Evolutionary conservation across 805 yeast species (phyloP).

Genomic region (Ogataea kodamae): DNA sequence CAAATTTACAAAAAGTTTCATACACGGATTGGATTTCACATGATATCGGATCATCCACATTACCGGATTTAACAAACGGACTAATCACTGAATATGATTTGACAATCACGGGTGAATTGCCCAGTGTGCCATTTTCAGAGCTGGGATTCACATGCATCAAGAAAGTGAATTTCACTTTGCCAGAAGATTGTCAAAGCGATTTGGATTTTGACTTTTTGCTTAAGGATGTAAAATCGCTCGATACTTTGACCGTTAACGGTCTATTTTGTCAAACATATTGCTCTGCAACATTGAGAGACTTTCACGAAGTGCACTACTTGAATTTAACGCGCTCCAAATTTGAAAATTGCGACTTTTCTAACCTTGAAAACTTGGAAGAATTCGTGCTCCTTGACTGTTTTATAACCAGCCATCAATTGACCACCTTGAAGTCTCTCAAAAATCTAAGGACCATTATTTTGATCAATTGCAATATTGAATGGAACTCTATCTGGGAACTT

Average conservation of each 20-base stretch:
- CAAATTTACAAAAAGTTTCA: conserved; percentile 4
- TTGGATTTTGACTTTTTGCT: conserved; percentile 16
- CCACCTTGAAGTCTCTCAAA: conserved; percentile 10
- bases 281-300: conserved; percentile 1
- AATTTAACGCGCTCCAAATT: conserved; percentile 17
- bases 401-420: conserved; percentile 9
- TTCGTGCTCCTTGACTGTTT: conserved; percentile 22
- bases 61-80: conserved; percentile 3
- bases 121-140: conserved; percentile 4
- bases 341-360: conserved; percentile 11
- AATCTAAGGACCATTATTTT: conserved; percentile 13
- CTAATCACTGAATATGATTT: conserved; percentile 7
- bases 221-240: conserved; percentile 8
- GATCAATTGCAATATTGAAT: conserved; percentile 21
- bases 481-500: conserved; percentile 18
- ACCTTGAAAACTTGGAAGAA: conserved; percentile 12
- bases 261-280: conserved; percentile 7
- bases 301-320: conserved; percentile 8
- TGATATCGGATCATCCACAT: background rate
- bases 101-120: conserved; percentile 2
- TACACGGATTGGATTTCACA: conserved; percentile 9
- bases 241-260: conserved; percentile 16
- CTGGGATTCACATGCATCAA: conserved; percentile 10
- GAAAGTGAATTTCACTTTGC: conserved; percentile 11
- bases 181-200: conserved; percentile 1